phyloP scores from a whole-genome alignment of 1,284 basidiomycete species.

The Exsudoporus floridanus region DNA sequence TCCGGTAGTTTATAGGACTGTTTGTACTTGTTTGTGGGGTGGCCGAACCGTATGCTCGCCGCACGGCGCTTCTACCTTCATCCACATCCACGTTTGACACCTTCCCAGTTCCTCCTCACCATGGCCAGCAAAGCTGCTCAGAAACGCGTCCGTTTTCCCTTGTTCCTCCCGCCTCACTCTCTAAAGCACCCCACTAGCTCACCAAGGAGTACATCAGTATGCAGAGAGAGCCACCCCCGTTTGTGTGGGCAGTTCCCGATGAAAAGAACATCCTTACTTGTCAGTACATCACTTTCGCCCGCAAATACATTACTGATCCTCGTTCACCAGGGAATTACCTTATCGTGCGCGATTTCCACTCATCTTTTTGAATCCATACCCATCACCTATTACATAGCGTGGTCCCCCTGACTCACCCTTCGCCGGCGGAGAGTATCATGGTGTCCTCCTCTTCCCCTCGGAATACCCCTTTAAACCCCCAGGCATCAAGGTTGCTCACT shows the following conservation, averaged over 20 bases:
- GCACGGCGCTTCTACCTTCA: constrained; percentile 25
- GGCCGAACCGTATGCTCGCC: constrained; percentile 23
- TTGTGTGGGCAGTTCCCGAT: constrained; percentile 90
- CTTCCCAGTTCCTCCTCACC: neutral
- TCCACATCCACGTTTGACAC: constrained; percentile 23
- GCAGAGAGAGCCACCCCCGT: constrained; percentile 92
- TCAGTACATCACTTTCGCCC: constrained; percentile 41
- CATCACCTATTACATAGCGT: constrained; percentile 49
- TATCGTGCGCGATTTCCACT: constrained; percentile 55
- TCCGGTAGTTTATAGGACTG: neutral
- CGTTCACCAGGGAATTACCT: constrained; percentile 79
- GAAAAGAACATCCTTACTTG: constrained; percentile 94
- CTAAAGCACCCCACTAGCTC: constrained; percentile 48
- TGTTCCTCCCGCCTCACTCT: rapidly evolving
- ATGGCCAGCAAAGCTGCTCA: constrained; percentile 85
- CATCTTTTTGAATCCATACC: neutral
- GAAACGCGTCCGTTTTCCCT: constrained; percentile 62
- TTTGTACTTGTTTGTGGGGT: constrained; percentile 31
- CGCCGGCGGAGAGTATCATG: constrained; percentile 92
- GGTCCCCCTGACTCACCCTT: constrained; percentile 93
- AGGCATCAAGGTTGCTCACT: constrained; percentile 81
- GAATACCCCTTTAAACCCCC: constrained; percentile 96
- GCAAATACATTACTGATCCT: constrained; percentile 4
- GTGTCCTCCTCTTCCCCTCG: constrained; percentile 82
- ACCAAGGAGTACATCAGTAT: constrained; percentile 89